Evolutionary conservation across 108 stramenopile genomes (phyloP).

Genomic region (Cylindrotheca fusiformis): DNA sequence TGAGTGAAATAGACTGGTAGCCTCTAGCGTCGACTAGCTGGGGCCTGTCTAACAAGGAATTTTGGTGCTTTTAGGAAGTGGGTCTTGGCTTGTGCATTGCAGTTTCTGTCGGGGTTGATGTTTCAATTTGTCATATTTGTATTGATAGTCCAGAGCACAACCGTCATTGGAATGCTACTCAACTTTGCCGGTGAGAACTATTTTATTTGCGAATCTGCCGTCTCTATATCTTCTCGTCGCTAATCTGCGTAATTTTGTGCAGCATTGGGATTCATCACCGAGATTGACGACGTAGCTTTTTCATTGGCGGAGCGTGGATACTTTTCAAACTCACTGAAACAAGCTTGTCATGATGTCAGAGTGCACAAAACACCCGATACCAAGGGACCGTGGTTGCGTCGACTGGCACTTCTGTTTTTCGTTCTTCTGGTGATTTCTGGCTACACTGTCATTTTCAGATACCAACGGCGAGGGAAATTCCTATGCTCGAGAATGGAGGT

Average conservation of each 20-base stretch:
- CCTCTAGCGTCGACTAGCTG: no score
- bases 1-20: no score
- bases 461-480: constrained; percentile 1
- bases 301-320: constrained; percentile 6
- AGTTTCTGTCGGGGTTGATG: constrained; percentile 1
- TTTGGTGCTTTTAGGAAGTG: no score
- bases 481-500: background rate
- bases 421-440: background rate
- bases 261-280: constrained; percentile 10
- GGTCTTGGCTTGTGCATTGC: background rate
- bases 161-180: constrained; percentile 9
- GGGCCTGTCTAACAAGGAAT: no score
- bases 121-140: constrained; percentile 3
- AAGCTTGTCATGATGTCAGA: background rate
- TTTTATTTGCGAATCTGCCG: no score
- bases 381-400: background rate
- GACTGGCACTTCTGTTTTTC: background rate
- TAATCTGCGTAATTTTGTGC: no score
- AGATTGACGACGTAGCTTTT: constrained; percentile 6
- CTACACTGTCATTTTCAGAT: background rate
- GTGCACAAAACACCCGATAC: background rate
- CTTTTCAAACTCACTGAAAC: background rate
- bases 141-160: constrained; percentile 1
- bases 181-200: constrained; percentile 14
- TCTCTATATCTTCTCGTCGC: no score